A percentile compares a stretch with the other conserved stretches of the same genome.
Evolutionary conservation across 352 stramenopile species (phyloP).

Genomic region (Thalassiosira oceanica): DNA sequence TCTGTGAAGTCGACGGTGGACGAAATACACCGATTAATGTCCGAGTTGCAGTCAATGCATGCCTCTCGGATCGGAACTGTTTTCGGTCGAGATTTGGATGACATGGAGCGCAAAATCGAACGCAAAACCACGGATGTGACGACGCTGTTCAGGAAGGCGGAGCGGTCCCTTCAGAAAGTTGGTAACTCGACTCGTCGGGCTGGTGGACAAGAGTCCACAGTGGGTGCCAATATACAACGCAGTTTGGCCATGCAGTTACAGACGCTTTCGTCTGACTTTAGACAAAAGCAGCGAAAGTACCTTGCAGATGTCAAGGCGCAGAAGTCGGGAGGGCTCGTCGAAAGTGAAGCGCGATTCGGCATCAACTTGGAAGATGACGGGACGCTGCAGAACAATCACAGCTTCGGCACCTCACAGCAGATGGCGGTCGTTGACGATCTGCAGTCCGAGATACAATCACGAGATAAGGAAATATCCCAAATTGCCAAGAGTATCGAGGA

Average conservation of each 20-base stretch:
- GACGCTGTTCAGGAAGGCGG: conserved; percentile 76
- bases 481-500: conserved; percentile 99
- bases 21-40: conserved; percentile 77
- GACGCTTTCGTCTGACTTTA: conserved; percentile 93
- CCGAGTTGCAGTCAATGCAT: conserved; percentile 70
- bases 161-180: conserved; percentile 79
- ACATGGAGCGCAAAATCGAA: conserved; percentile 81
- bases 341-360: conserved; percentile 88
- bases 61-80: conserved; percentile 67
- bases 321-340: conserved; percentile 86
- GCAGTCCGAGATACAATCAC: conserved; percentile 89
- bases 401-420: conserved; percentile 91
- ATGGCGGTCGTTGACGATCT: conserved; percentile 95
- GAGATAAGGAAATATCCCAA: conserved; percentile 83
- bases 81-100: conserved; percentile 78
- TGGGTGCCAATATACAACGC: conserved; percentile 78
- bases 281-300: conserved; percentile 98
- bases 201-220: conserved; percentile 73
- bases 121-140: conserved; percentile 79
- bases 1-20: conserved; percentile 73
- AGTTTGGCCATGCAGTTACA: conserved; percentile 95
- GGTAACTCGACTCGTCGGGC: conserved; percentile 57
- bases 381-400: conserved; percentile 37
- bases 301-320: conserved; percentile 93
- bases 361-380: conserved; percentile 65